Conservation (phyloP, 805 yeast species). For the Martiniozyma abietophila region DNA sequence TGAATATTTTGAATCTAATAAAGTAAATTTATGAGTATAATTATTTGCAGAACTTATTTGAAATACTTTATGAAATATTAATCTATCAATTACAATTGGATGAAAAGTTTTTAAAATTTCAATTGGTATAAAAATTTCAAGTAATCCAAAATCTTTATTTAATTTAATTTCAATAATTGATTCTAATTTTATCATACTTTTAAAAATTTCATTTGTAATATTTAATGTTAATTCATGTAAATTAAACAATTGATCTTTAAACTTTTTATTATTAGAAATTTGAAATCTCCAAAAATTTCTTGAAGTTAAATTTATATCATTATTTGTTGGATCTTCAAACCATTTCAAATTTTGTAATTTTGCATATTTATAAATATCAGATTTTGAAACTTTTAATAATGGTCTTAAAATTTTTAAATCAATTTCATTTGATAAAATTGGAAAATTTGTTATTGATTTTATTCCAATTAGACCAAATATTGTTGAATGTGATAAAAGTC, state of each 20-base stretch:
- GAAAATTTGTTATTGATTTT: constrained; percentile 9
- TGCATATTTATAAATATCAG: constrained; percentile 39
- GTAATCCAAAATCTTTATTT: constrained; percentile 2
- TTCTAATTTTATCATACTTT: constrained; percentile 15
- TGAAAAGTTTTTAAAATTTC: constrained; percentile 13
- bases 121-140: constrained; percentile 15
- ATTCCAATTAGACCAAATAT: constrained; percentile 57
- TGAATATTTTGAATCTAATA: constrained; percentile 8
- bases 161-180: constrained; percentile 8
- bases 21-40: constrained; percentile 7
- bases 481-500: constrained; percentile 38
- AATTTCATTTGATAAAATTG: neutral
- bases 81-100: constrained; percentile 21
- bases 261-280: constrained; percentile 12
- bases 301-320: constrained; percentile 40
- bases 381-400: constrained; percentile 37
- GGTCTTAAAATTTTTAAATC: constrained; percentile 39
- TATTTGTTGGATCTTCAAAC: constrained; percentile 67
- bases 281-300: constrained; percentile 40
- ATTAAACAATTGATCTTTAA: constrained; percentile 8
- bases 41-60: constrained; percentile 3
- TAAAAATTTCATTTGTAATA: constrained; percentile 14
- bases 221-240: constrained; percentile 11
- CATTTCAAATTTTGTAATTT: constrained; percentile 33
- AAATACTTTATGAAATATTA: constrained; percentile 17